These are phyloP conservation scores for Heracleum sosnowskyi DNA, from an alignment of 129 eudicot genomes.

Conservation along the genomic window DNA sequence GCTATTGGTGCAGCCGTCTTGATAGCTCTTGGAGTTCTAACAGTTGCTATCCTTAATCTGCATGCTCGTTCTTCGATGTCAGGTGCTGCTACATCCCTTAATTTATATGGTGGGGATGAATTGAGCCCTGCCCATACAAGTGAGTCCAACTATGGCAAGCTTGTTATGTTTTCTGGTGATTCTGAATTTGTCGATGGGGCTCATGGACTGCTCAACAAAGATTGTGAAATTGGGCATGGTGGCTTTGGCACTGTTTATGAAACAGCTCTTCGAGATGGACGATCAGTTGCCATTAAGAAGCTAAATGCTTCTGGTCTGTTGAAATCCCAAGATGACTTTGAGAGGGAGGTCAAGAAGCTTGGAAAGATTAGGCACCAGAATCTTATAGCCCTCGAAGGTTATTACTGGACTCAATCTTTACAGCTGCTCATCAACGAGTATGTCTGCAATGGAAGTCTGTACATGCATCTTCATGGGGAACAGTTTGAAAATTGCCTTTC, in stretches of 20 bases:
- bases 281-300: conserved; percentile 79
- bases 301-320: conserved; percentile 55
- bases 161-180: conserved; percentile 83
- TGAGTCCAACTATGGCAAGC: conserved; percentile 77
- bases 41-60: conserved; percentile 65
- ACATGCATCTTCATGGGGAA: conserved; percentile 67
- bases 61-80: conserved; percentile 51
- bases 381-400: conserved; percentile 71
- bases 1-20: conserved; percentile 94
- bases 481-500: conserved; percentile 35
- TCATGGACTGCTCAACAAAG: conserved; percentile 66
- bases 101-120: conserved; percentile 62
- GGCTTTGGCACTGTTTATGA: conserved; percentile 84
- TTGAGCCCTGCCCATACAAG: conserved; percentile 60
- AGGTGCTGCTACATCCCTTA: conserved; percentile 38
- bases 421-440: conserved; percentile 79
- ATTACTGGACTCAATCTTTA: conserved; percentile 81
- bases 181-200: conserved; percentile 74
- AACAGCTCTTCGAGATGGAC: conserved; percentile 65
- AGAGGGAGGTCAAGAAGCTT: conserved; percentile 60
- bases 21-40: conserved; percentile 76
- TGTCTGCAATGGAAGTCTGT: conserved; percentile 60
- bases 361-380: conserved; percentile 62
- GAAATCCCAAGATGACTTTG: conserved; percentile 77
- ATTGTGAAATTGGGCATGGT: conserved; percentile 83